Conservation (phyloP, 225 moss, liverwort and hornwort species). For the Straminergon stramineum region DNA sequence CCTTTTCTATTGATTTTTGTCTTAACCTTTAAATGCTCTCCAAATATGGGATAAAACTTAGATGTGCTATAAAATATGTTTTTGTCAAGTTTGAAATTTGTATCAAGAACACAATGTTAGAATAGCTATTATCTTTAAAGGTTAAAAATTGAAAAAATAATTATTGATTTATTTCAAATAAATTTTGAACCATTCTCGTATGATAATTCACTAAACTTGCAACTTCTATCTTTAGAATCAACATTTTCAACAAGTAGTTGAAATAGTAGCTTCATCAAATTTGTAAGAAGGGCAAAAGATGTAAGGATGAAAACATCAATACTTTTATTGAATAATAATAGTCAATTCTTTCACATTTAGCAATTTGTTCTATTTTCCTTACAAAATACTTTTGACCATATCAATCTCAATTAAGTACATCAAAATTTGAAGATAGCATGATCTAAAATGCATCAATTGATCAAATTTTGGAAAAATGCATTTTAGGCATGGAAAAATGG, state of each 20-base stretch:
- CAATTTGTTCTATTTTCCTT: background rate
- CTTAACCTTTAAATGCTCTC: background rate
- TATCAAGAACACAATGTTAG: background rate
- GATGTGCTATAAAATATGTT: background rate
- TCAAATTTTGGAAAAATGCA: background rate
- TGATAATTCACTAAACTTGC: background rate
- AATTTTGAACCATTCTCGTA: background rate
- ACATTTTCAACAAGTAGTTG: background rate
- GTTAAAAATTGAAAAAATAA: background rate
- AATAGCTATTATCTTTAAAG: background rate
- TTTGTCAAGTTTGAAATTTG: background rate
- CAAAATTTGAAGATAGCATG: background rate
- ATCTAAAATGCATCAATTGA: background rate
- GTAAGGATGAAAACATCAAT: background rate
- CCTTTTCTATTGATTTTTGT: background rate
- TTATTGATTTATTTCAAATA: background rate
- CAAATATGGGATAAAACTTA: background rate
- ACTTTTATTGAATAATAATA: background rate
- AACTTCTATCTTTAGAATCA: background rate
- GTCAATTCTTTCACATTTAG: background rate
- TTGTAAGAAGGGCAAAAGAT: background rate
- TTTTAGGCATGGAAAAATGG: background rate
- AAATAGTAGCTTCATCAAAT: background rate
- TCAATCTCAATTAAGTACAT: background rate
- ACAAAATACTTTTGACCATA: background rate